These are phyloP conservation scores for Taphrina sp. DNA, from an alignment of 1,139 yeast genomes.

Conservation along the genomic window DNA sequence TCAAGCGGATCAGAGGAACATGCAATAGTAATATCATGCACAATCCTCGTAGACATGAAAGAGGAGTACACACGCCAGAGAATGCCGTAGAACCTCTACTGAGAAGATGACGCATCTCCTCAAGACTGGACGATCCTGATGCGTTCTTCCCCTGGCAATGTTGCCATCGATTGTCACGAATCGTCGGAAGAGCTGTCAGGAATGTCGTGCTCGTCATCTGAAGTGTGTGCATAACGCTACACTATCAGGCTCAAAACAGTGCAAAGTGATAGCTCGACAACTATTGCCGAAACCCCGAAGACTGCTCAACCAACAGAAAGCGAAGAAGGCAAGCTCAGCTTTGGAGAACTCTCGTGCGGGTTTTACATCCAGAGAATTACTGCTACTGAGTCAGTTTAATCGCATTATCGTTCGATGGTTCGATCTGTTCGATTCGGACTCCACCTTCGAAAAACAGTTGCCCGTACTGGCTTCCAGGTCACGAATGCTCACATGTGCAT, in stretches of 20 bases:
- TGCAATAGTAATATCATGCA: too few relatives aligned
- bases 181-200: slow-evolving; percentile 10
- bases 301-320: neutral
- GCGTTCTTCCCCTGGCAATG: too few relatives aligned
- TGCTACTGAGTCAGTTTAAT: slow-evolving; percentile 4
- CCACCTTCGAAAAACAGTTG: slow-evolving; percentile 1
- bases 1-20: too few relatives aligned
- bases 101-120: too few relatives aligned
- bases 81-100: too few relatives aligned
- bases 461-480: slow-evolving; percentile 2
- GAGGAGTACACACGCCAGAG: too few relatives aligned
- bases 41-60: too few relatives aligned
- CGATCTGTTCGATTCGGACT: slow-evolving; percentile 8
- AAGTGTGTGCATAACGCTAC: neutral
- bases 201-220: slow-evolving; percentile 1
- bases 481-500: slow-evolving; percentile 14
- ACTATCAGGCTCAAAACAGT: neutral
- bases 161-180: too few relatives aligned
- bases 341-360: neutral
- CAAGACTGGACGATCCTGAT: too few relatives aligned
- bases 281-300: slow-evolving; percentile 1
- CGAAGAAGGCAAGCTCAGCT: neutral
- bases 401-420: slow-evolving; percentile 6
- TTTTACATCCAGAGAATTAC: neutral
- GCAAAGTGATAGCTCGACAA: neutral